phyloP scores from a whole-genome alignment of 2,329 filamentous ascomycete species.

The Fonsecaea pedrosoi region DNA sequence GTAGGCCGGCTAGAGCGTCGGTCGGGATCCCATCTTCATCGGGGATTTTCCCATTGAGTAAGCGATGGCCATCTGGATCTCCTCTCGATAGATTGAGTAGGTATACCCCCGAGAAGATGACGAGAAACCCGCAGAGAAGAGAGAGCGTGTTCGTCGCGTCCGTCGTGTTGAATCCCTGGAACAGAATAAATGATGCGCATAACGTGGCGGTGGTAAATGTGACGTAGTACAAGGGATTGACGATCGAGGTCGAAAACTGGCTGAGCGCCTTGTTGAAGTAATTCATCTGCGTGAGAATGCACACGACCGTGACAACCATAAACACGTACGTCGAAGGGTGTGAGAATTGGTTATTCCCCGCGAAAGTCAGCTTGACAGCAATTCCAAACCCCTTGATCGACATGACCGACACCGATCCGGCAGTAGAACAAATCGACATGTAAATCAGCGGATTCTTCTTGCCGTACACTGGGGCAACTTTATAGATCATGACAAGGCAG shows the following conservation, averaged over 20 bases:
- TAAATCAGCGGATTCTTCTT: constrained; percentile 96
- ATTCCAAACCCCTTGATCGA: constrained; percentile 98
- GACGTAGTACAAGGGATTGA: constrained; percentile 96
- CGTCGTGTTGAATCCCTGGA: constrained; percentile 93
- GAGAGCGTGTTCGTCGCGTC: constrained; percentile 91
- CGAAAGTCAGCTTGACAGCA: constrained; percentile 91
- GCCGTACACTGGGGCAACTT: constrained; percentile 84
- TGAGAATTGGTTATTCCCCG: constrained; percentile 91
- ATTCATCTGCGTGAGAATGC: constrained; percentile 99
- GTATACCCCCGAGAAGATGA: constrained; percentile 95
- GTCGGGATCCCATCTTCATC: constrained; percentile 83
- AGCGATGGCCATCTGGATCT: constrained; percentile 79
- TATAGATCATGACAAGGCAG: constrained; percentile 94
- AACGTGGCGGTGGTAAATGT: constrained; percentile 96
- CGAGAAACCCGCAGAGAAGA: constrained; percentile 87
- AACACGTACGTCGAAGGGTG: constrained; percentile 98
- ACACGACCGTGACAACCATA: constrained; percentile 87
- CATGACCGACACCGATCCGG: constrained; percentile 98
- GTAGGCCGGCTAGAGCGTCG: constrained; percentile 85
- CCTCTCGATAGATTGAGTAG: constrained; percentile 92
- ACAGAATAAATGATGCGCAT: constrained; percentile 93
- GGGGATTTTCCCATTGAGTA: constrained; percentile 63
- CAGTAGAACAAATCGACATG: constrained; percentile 95
- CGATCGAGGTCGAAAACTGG: constrained; percentile 95
- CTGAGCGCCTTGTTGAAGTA: constrained; percentile 99